Base-by-base conservation (phyloP, 2,329 filamentous ascomycete genomes). In the Penicillium freii region DNA sequence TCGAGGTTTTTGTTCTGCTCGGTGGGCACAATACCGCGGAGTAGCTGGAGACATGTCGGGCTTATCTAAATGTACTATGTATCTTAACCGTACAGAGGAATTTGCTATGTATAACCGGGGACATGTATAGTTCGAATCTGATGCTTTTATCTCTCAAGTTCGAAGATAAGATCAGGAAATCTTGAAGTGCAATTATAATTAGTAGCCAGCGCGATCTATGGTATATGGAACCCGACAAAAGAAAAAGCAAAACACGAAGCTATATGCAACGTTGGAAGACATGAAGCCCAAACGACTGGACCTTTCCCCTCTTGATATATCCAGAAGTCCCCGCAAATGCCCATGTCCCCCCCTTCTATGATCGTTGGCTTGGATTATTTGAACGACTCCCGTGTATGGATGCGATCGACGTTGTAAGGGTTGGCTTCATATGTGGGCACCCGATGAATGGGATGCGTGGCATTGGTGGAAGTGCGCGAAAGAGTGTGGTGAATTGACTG, bases 331-430 rank as follows among this genome's bases (percentile, higher is more conserved):
- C 5, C 21, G 36, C 9, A 58, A 60, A 44, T 31, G 52, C 49
- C 17, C 25, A 46, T 36, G 17, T 19, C 34, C 46, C 21, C 21
- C 11, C 33, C 17, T 43, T 51, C 19, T 23, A 27, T n/a, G 17
- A 27, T 23, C 4, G 15, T 25, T 48, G 10, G 10, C 39, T 31
- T 23, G 6, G 13, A 29, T 40, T 50, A 66, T 59, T 58, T 61
- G 40, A 67, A 67, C 0, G 63, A 66, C 15, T 66, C 65, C 5
- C 64, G 57, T 3, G 62, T 65, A 23, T 65, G 52, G 10, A 65
- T 42, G 1, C 59, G 62, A 36, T 66, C 64, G 31, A 67, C 45
- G 19, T 60, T 40, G 23, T 64, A 65, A 8, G 61, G 64, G 23
- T 65, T 65, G 1, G 49, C 62, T 33, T 66, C 64, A 29, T 65